These are phyloP conservation scores for Macrolepiota fuliginosa DNA, from an alignment of 768 basidiomycete genomes.

Conservation along the genomic window DNA sequence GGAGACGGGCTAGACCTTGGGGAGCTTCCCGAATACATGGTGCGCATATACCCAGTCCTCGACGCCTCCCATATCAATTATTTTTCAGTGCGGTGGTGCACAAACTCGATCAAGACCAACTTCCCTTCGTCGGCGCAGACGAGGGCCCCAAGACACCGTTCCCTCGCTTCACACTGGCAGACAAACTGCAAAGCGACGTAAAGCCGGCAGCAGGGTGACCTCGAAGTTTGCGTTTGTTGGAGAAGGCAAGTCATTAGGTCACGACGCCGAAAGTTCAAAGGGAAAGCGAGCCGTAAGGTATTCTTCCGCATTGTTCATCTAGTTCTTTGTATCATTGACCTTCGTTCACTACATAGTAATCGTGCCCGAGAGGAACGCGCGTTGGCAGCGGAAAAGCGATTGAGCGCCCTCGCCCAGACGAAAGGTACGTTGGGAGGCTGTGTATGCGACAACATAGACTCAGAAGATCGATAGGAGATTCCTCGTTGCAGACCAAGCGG, in stretches of 20 bases:
- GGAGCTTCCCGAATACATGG: slow-evolving; percentile 79
- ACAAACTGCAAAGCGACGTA: slow-evolving; percentile 66
- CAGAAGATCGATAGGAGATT: slow-evolving; percentile 7
- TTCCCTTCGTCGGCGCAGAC: slow-evolving; percentile 37
- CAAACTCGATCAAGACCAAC: slow-evolving; percentile 62
- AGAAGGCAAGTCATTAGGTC: slow-evolving; percentile 50
- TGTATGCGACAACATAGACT: neutral
- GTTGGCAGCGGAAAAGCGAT: slow-evolving; percentile 64
- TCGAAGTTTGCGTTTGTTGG: slow-evolving; percentile 60
- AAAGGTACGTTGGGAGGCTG: slow-evolving; percentile 18
- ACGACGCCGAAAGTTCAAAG: slow-evolving; percentile 41
- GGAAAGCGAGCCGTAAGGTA: slow-evolving; percentile 74
- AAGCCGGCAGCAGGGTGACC: slow-evolving; percentile 68
- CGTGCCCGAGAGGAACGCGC: slow-evolving; percentile 79
- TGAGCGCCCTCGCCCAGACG: slow-evolving; percentile 36
- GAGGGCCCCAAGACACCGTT: slow-evolving; percentile 34
- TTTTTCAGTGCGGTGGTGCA: slow-evolving; percentile 72
- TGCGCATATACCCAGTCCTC: slow-evolving; percentile 25
- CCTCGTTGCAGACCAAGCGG: slow-evolving; percentile 14
- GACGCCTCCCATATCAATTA: neutral
- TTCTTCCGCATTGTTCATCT: slow-evolving; percentile 9
- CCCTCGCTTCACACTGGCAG: slow-evolving; percentile 58
- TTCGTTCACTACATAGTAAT: slow-evolving; percentile 45
- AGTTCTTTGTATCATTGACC: neutral
- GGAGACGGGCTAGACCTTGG: slow-evolving; percentile 50